These are phyloP conservation scores for Chaetomium strumarium DNA, from an alignment of 2,329 filamentous ascomycete species.

Conservation along the genomic window DNA sequence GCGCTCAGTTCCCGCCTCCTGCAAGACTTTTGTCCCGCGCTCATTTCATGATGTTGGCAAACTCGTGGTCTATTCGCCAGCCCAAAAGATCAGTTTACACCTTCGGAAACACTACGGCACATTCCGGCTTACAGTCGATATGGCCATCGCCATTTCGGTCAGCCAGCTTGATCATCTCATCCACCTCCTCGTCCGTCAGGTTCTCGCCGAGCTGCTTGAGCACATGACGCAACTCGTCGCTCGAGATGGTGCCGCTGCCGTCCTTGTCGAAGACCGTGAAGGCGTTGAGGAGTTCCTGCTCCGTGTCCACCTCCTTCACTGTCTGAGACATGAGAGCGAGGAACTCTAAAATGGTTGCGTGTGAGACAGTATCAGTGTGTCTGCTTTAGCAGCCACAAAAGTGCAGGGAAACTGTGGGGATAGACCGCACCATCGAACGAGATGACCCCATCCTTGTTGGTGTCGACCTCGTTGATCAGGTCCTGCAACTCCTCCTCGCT, in stretches of 20 bases:
- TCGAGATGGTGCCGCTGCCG: constrained; percentile 59
- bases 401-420: not conserved
- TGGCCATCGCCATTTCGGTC: constrained; percentile 59
- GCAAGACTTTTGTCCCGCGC: no score
- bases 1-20: not conserved
- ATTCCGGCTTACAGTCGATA: constrained; percentile 51
- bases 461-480: constrained; percentile 62
- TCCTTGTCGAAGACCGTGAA: constrained; percentile 64
- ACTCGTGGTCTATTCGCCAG: constrained; percentile 20
- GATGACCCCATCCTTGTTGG: constrained; percentile 59
- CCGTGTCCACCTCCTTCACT: constrained; percentile 55
- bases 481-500: constrained; percentile 58
- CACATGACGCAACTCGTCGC: constrained; percentile 55
- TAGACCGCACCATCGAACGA: constrained; percentile 51
- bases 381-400: not conserved
- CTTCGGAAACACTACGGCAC: not conserved
- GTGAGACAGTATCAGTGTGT: not conserved
- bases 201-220: constrained; percentile 62
- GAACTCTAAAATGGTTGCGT: constrained; percentile 48
- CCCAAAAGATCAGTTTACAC: not conserved
- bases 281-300: constrained; percentile 59
- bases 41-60: constrained; percentile 26
- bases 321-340: constrained; percentile 60
- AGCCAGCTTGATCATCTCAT: constrained; percentile 60
- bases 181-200: constrained; percentile 57